Conservation (phyloP, 2,329 filamentous ascomycete genomes). For the Colletotrichum musicola region DNA sequence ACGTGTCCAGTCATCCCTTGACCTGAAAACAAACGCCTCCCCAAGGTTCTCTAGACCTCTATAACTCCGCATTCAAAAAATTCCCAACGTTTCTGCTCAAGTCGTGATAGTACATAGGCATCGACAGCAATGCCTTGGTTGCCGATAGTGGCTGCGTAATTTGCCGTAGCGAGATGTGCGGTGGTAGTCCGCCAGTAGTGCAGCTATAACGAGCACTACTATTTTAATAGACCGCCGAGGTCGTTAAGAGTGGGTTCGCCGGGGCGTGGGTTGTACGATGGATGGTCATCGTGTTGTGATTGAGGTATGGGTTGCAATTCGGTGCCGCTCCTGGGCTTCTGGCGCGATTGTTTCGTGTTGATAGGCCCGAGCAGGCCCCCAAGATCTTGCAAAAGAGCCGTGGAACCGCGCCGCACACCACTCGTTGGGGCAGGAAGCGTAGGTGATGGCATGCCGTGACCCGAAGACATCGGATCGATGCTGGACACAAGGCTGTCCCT, state of each 20-base stretch:
- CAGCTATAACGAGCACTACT: background rate
- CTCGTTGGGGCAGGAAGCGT: constrained; percentile 58
- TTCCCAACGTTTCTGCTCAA: constrained; percentile 2
- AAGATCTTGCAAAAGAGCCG: constrained; percentile 70
- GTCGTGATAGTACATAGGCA: constrained; percentile 32
- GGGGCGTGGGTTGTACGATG: constrained; percentile 45
- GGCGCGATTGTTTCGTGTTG: constrained; percentile 47
- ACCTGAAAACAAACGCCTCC: constrained; percentile 28
- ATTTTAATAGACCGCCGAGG: constrained; percentile 55
- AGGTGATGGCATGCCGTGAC: constrained; percentile 52
- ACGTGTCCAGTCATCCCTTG: constrained; percentile 3
- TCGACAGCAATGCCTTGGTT: background rate
- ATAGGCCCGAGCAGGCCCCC: constrained; percentile 65
- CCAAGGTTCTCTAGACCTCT: constrained; percentile 31
- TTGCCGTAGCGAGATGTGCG: no score
- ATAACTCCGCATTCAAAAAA: constrained; percentile 22
- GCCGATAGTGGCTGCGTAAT: background rate
- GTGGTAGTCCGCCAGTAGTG: background rate
- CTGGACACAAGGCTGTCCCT: constrained; percentile 59
- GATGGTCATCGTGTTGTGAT: constrained; percentile 49
- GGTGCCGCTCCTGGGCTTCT: constrained; percentile 51
- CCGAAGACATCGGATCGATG: constrained; percentile 52
- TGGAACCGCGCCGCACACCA: constrained; percentile 66
- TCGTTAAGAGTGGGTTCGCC: constrained; percentile 53
- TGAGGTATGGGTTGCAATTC: constrained; percentile 63